Base-by-base conservation (phyloP, 2,329 filamentous ascomycete genomes). In the Monosporascus ibericus region DNA sequence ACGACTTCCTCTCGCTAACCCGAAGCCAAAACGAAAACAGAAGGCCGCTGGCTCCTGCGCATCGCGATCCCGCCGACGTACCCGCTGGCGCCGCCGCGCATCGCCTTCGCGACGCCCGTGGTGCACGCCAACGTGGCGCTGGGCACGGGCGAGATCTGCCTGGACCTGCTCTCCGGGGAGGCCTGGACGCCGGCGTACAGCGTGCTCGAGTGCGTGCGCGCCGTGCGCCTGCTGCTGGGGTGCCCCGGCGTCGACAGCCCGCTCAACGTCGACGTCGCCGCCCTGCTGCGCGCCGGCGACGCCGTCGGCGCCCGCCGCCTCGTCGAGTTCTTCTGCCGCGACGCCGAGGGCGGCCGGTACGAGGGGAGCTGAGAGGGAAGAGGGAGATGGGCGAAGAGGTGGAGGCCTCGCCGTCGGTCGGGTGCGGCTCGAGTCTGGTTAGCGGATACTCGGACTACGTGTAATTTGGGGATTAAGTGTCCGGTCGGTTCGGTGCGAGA, bases 111-210 rank as follows among this genome's bases (percentile, higher is more conserved):
- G n/a, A 99, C 91, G 37, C 83, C 84, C 56, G 84, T 95, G 59
- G 88, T 90, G 63, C 91, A 96, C 74, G 85, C 92, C 47, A 96
- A 96, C 71, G 84, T 84, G 34, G 75, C 76, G 49, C 75, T 81
- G 57, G 63, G 78, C 60, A 91, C 84, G 2, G 94, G 94, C 61
- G 92, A 96, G 72, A 94, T 99, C 66, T 99, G 94, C 70, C 82
- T 97, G 27, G 94, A 96, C 66, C 79, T 97, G 56, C 78, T 99
- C 54, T 14, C 22, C 6, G 80, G 80, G 65, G 80, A 86, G 51
- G 80, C 80, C 18, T 97, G 92, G 92, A 87, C 88, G 54, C 89
- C 92, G 1, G 85, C 90, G 18, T 94, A 96, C 70, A 92, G 86
- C 40, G 79, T 97, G 20, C 80, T 86, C 37, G 82, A 86, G 63